A percentile compares a stretch with the other conserved stretches of the same genome.
These are phyloP conservation scores for Solanum aculeatissimum DNA, from an alignment of 305 asterid species.

Conservation along the genomic window DNA sequence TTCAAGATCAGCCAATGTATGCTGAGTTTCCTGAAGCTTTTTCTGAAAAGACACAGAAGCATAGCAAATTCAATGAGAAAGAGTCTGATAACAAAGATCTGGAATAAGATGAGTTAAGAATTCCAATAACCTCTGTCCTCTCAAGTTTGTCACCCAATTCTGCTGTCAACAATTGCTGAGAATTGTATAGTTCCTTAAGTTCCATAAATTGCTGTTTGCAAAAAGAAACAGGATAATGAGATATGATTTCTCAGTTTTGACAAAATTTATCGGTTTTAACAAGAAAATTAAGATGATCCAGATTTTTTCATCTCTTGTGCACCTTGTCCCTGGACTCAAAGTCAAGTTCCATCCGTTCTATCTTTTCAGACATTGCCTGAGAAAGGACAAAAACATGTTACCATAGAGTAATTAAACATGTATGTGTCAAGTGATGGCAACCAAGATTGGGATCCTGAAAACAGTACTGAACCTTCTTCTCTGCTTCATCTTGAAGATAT, in stretches of 20 bases:
- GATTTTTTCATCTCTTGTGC: constrained; percentile 2
- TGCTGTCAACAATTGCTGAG: constrained; percentile 69
- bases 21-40: constrained; percentile 84
- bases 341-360: constrained; percentile 95
- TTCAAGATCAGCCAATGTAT: constrained; percentile 77
- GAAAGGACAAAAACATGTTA: not conserved
- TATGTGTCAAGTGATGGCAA: not conserved
- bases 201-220: constrained; percentile 68
- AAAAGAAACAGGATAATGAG: not conserved
- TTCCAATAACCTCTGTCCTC: constrained; percentile 59
- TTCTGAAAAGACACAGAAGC: constrained; percentile 30
- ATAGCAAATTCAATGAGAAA: not conserved
- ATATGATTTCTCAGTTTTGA: not conserved
- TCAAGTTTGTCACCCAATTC: constrained; percentile 81
- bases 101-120: not conserved
- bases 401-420: not conserved
- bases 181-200: constrained; percentile 74
- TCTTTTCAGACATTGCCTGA: constrained; percentile 95
- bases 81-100: not conserved
- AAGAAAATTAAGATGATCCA: not conserved
- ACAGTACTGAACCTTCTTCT: constrained; percentile 57
- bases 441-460: constrained; percentile 1
- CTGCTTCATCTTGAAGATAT: constrained; percentile 94
- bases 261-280: not conserved
- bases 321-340: constrained; percentile 94